Evolutionary conservation across 2,329 filamentous ascomycete species (phyloP).

Genomic region (Epichloe typhina): DNA sequence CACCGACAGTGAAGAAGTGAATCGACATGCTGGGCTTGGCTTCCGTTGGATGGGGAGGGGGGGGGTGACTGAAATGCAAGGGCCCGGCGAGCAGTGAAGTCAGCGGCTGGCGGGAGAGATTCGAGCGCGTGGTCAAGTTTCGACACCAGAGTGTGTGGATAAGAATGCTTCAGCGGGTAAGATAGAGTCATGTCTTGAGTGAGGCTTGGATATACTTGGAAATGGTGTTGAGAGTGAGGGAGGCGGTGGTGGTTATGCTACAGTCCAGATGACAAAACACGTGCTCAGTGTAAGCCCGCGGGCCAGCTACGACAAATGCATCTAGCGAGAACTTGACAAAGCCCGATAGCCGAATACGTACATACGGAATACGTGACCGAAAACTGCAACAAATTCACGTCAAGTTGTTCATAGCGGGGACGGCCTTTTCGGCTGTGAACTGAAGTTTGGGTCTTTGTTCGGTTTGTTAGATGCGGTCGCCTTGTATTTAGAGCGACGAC

Average conservation of each 20-base stretch:
- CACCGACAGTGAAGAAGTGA: background rate
- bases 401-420: too few relatives aligned
- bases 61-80: background rate
- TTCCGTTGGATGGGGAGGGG: background rate
- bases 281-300: background rate
- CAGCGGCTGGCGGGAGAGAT: too few relatives aligned
- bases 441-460: too few relatives aligned
- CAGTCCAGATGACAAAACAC: background rate
- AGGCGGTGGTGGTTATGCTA: background rate
- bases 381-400: too few relatives aligned
- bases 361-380: too few relatives aligned
- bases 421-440: too few relatives aligned
- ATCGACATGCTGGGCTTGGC: background rate
- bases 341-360: too few relatives aligned
- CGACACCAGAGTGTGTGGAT: too few relatives aligned
- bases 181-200: background rate
- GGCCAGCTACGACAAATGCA: background rate
- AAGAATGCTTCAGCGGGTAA: slow-evolving; percentile 22
- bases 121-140: too few relatives aligned
- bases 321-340: background rate
- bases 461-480: too few relatives aligned
- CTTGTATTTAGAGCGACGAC: too few relatives aligned
- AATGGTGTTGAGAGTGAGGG: background rate
- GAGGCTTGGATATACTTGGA: background rate
- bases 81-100: background rate